Conservation (phyloP, 2,329 filamentous ascomycete species). For the Diaporthe sp. region DNA sequence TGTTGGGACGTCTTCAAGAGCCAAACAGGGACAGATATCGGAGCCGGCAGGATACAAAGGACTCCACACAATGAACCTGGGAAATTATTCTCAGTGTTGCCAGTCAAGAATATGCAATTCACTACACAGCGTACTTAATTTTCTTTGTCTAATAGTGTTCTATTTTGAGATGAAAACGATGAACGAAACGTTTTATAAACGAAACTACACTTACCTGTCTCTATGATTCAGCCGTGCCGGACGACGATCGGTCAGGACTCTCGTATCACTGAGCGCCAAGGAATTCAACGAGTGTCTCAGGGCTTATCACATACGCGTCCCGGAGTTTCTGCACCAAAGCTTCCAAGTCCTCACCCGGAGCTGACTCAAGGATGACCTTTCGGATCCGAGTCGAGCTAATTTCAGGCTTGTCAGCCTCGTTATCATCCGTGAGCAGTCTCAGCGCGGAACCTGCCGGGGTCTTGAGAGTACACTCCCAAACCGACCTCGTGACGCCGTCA, state of each 20-base stretch:
- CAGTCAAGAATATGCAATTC: too few species aligned
- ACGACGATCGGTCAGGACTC: background rate
- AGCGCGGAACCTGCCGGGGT: background rate
- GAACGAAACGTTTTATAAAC: background rate
- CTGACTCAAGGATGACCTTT: background rate
- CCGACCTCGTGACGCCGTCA: background rate
- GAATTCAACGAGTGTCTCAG: background rate
- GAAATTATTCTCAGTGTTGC: too few species aligned
- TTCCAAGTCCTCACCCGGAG: too few species aligned
- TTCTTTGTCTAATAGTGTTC: background rate
- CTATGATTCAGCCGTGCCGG: background rate
- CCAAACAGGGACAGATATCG: background rate
- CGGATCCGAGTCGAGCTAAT: background rate
- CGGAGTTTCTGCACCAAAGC: background rate
- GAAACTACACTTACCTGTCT: background rate
- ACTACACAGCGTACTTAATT: too few species aligned
- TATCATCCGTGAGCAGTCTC: background rate
- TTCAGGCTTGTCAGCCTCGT: too few species aligned
- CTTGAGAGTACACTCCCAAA: background rate
- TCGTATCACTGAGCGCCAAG: background rate
- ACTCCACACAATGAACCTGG: background rate
- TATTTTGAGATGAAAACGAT: background rate
- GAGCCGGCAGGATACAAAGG: background rate
- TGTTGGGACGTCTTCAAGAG: background rate
- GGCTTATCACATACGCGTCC: background rate